Evolutionary conservation across 2,329 filamentous ascomycete species (phyloP).

Genomic region (Grosmannia penicillata): DNA sequence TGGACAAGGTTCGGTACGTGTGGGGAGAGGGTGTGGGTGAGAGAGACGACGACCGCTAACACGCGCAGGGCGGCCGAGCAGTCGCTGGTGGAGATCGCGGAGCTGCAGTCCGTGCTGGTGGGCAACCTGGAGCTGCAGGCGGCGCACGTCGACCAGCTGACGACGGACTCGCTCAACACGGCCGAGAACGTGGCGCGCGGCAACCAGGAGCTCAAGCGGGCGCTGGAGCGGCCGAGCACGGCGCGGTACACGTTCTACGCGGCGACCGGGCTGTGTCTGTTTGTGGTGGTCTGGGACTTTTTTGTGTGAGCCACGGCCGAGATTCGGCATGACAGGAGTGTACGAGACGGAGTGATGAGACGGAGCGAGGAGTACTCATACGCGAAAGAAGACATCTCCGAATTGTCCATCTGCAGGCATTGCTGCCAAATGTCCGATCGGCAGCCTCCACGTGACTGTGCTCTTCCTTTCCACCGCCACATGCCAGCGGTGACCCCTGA

Average conservation of each 20-base stretch:
- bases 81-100: slow-evolving; percentile 81
- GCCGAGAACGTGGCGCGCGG: slow-evolving; percentile 77
- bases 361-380: too few relatives aligned
- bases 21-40: too few relatives aligned
- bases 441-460: too few relatives aligned
- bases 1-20: slow-evolving; percentile 82
- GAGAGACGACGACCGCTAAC: neutral
- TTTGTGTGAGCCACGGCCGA: slow-evolving; percentile 30
- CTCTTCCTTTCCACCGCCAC: too few relatives aligned
- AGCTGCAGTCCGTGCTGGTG: slow-evolving; percentile 79
- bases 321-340: neutral
- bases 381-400: too few relatives aligned
- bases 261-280: slow-evolving; percentile 59
- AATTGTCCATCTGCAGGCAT: too few relatives aligned
- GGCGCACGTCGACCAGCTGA: slow-evolving; percentile 77
- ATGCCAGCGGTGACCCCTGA: too few relatives aligned
- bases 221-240: slow-evolving; percentile 54
- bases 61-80: slow-evolving; percentile 62
- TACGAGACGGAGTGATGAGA: neutral
- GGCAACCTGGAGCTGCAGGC: slow-evolving; percentile 74
- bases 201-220: slow-evolving; percentile 82
- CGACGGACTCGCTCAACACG: slow-evolving; percentile 68
- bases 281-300: slow-evolving; percentile 66
- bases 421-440: too few relatives aligned
- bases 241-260: slow-evolving; percentile 70